A percentile compares a stretch with the other conserved stretches of the same genome.
Evolutionary conservation across 306 rosid species (phyloP).

Genomic region (Vigna angularis): DNA sequence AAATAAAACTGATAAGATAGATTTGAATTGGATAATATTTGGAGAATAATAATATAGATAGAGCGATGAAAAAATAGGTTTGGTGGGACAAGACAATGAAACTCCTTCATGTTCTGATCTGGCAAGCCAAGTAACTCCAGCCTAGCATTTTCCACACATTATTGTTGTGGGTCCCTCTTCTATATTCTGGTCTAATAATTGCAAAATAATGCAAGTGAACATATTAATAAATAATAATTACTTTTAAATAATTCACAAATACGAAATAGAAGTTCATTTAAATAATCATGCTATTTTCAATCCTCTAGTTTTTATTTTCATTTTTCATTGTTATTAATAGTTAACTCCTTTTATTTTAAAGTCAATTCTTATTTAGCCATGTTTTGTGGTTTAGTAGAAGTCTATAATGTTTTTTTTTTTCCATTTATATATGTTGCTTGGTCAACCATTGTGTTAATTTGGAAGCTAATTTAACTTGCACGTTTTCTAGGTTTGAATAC

Average conservation of each 20-base stretch:
- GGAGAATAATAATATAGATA: neutral
- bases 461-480: neutral
- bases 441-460: conserved; percentile 2
- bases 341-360: neutral
- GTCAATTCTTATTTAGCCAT: neutral
- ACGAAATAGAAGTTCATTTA: neutral
- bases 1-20: too few species aligned
- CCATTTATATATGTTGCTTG: neutral
- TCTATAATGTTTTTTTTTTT: neutral
- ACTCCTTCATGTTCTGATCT: conserved; percentile 34
- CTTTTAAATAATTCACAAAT: neutral
- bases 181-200: neutral
- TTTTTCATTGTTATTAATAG: neutral
- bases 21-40: neutral
- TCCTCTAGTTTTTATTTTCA: neutral
- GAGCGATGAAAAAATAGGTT: neutral
- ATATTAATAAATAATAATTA: neutral
- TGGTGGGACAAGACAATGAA: conserved; percentile 16
- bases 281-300: too few species aligned
- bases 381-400: neutral
- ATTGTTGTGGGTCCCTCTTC: conserved; percentile 31
- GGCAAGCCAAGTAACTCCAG: conserved; percentile 42
- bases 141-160: conserved; percentile 37
- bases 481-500: neutral
- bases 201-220: conserved; percentile 7